Conservation (phyloP, 495 filamentous ascomycete genomes). For the Amniculicola lignicola region DNA sequence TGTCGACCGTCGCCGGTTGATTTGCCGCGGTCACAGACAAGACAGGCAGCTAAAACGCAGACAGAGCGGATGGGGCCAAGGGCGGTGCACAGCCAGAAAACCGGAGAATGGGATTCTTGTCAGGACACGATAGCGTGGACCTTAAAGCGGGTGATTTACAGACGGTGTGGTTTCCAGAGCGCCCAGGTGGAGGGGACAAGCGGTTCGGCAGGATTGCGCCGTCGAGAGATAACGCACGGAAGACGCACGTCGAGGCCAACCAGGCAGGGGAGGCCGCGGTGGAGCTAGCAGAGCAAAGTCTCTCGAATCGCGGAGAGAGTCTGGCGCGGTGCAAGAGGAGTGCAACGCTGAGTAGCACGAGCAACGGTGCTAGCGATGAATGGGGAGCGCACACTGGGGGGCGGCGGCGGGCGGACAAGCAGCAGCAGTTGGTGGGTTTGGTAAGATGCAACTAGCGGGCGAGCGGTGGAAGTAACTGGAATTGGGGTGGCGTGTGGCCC, state of each 20-base stretch:
- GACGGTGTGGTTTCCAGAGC: conserved; percentile 31
- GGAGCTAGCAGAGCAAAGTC: conserved; percentile 12
- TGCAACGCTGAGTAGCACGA: conserved; percentile 35
- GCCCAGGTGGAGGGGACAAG: conserved; percentile 30
- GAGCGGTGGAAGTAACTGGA: conserved; percentile 20
- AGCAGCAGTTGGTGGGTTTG: too few species aligned
- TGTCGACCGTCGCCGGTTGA: conserved; percentile 31
- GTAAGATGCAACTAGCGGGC: conserved; percentile 26
- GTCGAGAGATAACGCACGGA: conserved; percentile 34
- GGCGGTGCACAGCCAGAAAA: conserved; percentile 32
- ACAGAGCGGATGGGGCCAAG: conserved; percentile 23
- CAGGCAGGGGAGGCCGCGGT: conserved; percentile 3
- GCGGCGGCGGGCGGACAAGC: conserved; percentile 8
- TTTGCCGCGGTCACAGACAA: conserved; percentile 23
- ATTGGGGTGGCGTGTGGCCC: conserved; percentile 26
- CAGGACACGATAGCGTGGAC: conserved; percentile 37
- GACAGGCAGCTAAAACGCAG: conserved; percentile 25
- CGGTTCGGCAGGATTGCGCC: conserved; percentile 35
- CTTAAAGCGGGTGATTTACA: conserved; percentile 45
- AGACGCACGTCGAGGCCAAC: conserved; percentile 27
- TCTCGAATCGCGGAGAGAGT: conserved; percentile 33
- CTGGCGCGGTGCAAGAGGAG: conserved; percentile 21
- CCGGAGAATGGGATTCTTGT: conserved; percentile 39
- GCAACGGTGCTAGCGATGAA: conserved; percentile 33
- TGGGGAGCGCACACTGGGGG: conserved; percentile 8